Percentiles rank a stretch among this genome's conserved stretches.
Conservation (phyloP, 2,329 filamentous ascomycete species). For the Intubia oerlemansii region DNA sequence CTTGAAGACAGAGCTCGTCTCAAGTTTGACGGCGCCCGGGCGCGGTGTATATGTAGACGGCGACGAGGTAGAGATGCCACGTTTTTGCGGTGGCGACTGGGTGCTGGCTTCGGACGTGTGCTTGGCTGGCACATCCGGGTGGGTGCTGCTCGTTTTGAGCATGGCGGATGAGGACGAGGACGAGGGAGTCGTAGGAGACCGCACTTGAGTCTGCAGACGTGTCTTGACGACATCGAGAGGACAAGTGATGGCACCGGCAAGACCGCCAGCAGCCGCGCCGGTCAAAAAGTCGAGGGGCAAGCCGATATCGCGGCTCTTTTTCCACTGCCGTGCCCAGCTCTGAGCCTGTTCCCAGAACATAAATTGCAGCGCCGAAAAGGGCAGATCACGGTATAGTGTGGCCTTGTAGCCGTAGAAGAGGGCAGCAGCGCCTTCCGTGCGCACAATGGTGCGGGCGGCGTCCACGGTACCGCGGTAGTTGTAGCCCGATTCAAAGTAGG, state of each 20-base stretch:
- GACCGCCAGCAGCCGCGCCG: conserved; percentile 70
- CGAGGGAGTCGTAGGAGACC: conserved; percentile 11
- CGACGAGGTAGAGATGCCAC: conserved; percentile 73
- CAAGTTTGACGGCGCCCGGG: conserved; percentile 58
- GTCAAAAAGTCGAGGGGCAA: conserved; percentile 70
- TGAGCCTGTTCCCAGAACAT: conserved; percentile 96
- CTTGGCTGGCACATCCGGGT: conserved; percentile 4
- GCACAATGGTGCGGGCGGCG: conserved; percentile 67
- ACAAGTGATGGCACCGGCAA: conserved; percentile 87
- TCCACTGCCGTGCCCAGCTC: conserved; percentile 56
- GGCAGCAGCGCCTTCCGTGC: conserved; percentile 60
- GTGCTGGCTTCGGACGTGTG: conserved; percentile 8
- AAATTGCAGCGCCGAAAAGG: conserved; percentile 91
- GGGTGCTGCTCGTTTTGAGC: conserved; percentile 3
- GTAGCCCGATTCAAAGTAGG: conserved; percentile 81
- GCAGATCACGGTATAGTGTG: conserved; percentile 80
- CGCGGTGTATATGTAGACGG: conserved; percentile 65
- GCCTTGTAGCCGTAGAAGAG: conserved; percentile 96
- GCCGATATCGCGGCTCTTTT: conserved; percentile 66
- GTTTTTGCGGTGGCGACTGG: conserved; percentile 25
- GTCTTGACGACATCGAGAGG: conserved; percentile 97
- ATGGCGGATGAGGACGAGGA: conserved; percentile 3
- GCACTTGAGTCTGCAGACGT: conserved; percentile 77
- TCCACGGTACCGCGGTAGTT: conserved; percentile 80
- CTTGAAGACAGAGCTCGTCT: conserved; percentile 75